Conservation (phyloP, 495 filamentous ascomycete species). For the Copromyces sp. region DNA sequence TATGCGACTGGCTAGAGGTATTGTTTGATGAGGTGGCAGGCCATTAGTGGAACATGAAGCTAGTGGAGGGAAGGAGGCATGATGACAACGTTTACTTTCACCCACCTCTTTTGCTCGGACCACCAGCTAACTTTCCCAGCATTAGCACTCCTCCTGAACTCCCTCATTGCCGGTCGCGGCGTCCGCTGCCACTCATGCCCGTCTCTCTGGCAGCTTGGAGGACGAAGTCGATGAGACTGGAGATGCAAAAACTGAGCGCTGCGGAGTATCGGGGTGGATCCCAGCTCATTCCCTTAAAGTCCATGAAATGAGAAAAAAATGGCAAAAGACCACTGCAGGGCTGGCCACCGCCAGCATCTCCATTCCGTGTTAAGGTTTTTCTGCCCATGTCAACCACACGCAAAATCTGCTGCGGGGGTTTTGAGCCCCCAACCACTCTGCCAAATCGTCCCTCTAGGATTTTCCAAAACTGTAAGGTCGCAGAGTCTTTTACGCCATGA, state of each 20-base stretch:
- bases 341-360: background rate
- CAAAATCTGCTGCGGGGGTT: background rate
- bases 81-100: no score
- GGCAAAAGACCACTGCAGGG: no score
- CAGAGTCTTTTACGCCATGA: background rate
- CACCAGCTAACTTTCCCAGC: background rate
- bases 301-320: background rate
- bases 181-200: background rate
- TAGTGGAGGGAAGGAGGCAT: no score
- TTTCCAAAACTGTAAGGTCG: background rate
- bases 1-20: no score
- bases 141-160: background rate
- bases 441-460: no score
- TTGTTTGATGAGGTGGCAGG: no score
- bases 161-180: background rate
- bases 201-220: background rate
- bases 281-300: background rate
- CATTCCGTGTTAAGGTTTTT: background rate
- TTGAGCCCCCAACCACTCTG: no score
- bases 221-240: background rate
- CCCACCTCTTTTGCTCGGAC: no score
- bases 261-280: background rate
- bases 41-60: no score
- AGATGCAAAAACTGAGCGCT: background rate
- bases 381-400: background rate